Percentiles rank a stretch among this genome's conserved stretches.
Evolutionary conservation across 1,139 yeast genomes (phyloP).

Genomic region (Nakaseomyces glabratus): DNA sequence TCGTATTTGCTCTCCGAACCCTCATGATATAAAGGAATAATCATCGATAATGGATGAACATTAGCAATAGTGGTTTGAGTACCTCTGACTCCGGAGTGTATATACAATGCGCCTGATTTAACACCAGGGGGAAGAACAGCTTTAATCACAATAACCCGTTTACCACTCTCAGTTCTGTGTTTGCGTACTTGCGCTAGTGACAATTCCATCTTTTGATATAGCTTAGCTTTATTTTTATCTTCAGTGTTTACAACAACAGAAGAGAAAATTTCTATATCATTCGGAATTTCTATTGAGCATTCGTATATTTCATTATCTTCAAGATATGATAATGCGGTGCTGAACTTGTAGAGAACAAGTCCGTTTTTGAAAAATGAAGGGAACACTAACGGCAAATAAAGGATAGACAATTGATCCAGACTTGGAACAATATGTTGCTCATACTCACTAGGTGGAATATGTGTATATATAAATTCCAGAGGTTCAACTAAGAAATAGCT

Average conservation of each 20-base stretch:
- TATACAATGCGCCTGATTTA: constrained; percentile 61
- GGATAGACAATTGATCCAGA: constrained; percentile 65
- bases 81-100: constrained; percentile 66
- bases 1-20: constrained; percentile 53
- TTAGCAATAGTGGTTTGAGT: constrained; percentile 49
- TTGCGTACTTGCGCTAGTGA: constrained; percentile 72
- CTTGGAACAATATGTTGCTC: constrained; percentile 86
- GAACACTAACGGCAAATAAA: constrained; percentile 74
- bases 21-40: constrained; percentile 67
- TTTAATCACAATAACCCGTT: constrained; percentile 66
- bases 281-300: constrained; percentile 62
- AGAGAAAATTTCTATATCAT: constrained; percentile 53
- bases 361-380: constrained; percentile 64
- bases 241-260: constrained; percentile 27
- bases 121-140: constrained; percentile 66
- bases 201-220: constrained; percentile 37
- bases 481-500: constrained; percentile 79
- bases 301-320: constrained; percentile 73
- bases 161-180: constrained; percentile 40
- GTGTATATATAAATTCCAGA: constrained; percentile 65
- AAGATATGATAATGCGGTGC: constrained; percentile 66
- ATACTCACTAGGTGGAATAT: constrained; percentile 67
- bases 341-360: constrained; percentile 55
- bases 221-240: constrained; percentile 12
- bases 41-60: constrained; percentile 62